Base-by-base conservation (phyloP, 331 rosid species). In the Malus hybrid region DNA sequence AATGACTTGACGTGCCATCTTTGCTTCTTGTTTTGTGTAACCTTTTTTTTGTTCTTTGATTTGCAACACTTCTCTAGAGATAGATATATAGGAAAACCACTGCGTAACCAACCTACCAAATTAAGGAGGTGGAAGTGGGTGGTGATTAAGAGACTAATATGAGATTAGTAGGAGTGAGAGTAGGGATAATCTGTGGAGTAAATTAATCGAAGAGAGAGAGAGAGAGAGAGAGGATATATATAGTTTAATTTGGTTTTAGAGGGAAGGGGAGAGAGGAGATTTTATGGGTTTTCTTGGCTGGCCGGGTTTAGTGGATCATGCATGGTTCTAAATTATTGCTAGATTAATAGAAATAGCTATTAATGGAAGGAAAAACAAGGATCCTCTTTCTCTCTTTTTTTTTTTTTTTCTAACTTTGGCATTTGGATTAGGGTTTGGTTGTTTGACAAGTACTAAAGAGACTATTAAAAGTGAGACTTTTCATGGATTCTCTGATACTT, bases 1-100 rank as follows among this genome's bases (percentile, higher is more conserved):
- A 6, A 72, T 60, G 32, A 72, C 30, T 24, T 72, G 42, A 44
- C 68, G 76, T 36, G 68, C 58, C 76, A 72, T 72, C 19, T 60
- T 22, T n/a, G 63, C 5, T 19, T 22, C 26, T 33, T 34, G 6
- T 39, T 34, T 10, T 68, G 20, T 29, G 39, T 15, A 5, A 24
- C 28, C 15, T 58, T 5, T 71, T 22, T 22, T 9, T 39, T 3
- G 20, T 19, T 65, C 16, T 65, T 6, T 65, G 36, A 65, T 65
- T 65, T 65, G 26, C 26, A 65, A 13, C 28, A 33, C 26, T n/a
- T 34, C 2, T 34, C 10, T 5, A 66, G 22, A 7, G 20, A 28
- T 63, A 7, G 19, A 15, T 63, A 63, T 33, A 36, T 9, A 39
- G 46, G 46, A 39, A 39, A 39, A 20, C 30, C 32, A 62, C 36